Percentiles rank a stretch among this genome's conserved stretches.
phyloP scores from a whole-genome alignment of 768 basidiomycete species.

The Tricholoma saponaceum region DNA sequence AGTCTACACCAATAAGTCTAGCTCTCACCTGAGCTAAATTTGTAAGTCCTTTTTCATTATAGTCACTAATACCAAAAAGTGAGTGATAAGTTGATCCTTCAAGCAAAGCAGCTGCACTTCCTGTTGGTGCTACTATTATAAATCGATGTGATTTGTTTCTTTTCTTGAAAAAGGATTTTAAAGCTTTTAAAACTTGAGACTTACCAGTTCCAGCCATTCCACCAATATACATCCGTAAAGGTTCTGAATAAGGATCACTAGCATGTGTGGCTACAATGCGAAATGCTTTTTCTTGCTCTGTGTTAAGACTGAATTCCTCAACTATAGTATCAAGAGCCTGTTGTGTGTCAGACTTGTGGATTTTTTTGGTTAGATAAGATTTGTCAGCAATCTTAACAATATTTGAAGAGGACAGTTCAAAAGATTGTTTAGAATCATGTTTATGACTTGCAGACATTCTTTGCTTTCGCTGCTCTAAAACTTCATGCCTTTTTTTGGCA shows the following conservation, averaged over 20 bases:
- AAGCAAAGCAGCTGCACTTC: slow-evolving; percentile 20
- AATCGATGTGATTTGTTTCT: slow-evolving; percentile 22
- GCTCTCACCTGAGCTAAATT: slow-evolving; percentile 6
- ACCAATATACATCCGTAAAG: slow-evolving; percentile 13
- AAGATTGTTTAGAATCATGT: too few relatives aligned
- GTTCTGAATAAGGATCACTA: not conserved
- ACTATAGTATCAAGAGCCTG: not conserved
- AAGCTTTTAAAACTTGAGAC: slow-evolving; percentile 15
- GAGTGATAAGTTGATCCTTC: slow-evolving; percentile 24
- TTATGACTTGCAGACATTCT: not conserved
- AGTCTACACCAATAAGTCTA: slow-evolving; percentile 17
- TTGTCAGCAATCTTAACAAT: not conserved
- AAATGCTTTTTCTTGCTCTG: slow-evolving; percentile 9
- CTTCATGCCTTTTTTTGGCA: not conserved
- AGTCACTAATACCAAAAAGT: slow-evolving; percentile 6
- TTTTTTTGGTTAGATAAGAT: not conserved
- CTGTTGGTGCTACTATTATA: slow-evolving; percentile 23
- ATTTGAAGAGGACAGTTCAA: too few relatives aligned
- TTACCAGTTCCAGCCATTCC: slow-evolving; percentile 16
- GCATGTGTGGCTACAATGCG: slow-evolving; percentile 14
- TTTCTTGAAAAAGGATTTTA: slow-evolving; percentile 16
- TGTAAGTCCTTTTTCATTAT: slow-evolving; percentile 2
- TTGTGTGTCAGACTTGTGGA: not conserved
- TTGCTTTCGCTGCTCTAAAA: not conserved
- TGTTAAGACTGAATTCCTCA: slow-evolving; percentile 4